Base-by-base conservation (phyloP, 1,284 basidiomycete genomes). In the Ustilago xerochloae region DNA sequence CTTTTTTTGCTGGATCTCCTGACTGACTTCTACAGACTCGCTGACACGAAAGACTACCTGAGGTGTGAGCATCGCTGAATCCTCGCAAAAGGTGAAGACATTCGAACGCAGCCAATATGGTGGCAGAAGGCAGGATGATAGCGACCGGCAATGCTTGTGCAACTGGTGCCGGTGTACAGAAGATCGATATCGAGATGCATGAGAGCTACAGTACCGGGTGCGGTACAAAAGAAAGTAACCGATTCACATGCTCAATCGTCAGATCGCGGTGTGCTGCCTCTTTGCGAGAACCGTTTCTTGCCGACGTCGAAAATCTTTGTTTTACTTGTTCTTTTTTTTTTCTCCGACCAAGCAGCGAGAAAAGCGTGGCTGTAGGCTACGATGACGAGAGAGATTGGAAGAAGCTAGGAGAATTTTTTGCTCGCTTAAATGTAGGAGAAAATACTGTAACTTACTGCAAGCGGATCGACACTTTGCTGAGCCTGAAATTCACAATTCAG, bases 221-320 rank as follows among this genome's bases (percentile, higher is more conserved):
- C 6, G 35, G 39, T 45, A 32, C 35, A 51, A 18, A n/a, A 18
- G 18, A 33, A 28, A 22, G 20, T 16, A 24, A 50, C 51, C 51
- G 52, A 61, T 67, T 67, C 65, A 67, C 59, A 63, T 63, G 65
- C 59, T 43, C 58, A 7, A 6, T 36, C n/a, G 16, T 12, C 8
- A 20, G 20, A 26, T 39, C 43, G 26, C 43, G 26, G 16, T 32
- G 6, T 46, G 43, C 43, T 32, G n/a, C n/a, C n/a, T n/a, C n/a
- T n/a, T n/a, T n/a, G n/a, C n/a, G n/a, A n/a, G n/a, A 29, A 33
- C 22, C 29, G 43, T 39, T 46, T 45, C 28, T 30, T 30, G 30
- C 55, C 46, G 55, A 41, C 33, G 24, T 28, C 18, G 32, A 29
- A 48, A 48, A 30, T 49, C 39, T 43, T n/a, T 30, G 38, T 22